Base-by-base conservation (phyloP, 768 basidiomycete genomes). In the Suillus tomentosus region DNA sequence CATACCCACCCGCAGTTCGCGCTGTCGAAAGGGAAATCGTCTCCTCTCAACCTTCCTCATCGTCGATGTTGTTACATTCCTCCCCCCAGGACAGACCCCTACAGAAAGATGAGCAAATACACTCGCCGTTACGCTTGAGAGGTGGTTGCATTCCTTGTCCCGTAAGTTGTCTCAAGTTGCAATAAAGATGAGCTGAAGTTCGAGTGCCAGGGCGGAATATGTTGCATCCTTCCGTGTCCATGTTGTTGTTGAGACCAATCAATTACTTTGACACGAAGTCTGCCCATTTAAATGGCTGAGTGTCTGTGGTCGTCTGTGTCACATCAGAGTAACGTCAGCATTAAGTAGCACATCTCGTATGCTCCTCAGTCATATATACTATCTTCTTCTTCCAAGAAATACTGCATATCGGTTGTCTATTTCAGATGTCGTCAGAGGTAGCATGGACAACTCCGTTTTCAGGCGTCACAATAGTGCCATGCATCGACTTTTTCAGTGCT, bases 191-290 rank as follows among this genome's bases (percentile, higher is more conserved):
- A 27, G 9, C 45, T 48, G 50, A 63, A 69, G 15, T 65, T 40
- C 36, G 7, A 48, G 13, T 8, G 22, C 1, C 55, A 71, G 77
- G 70, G 76, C 7, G 78, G 79, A 39, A 77, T 68, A 47, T 79
- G 78, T 53, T 80, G 62, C 56, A 72, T 76, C 57, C 75, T 79
- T 60, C 79, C 78, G 7, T 61, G 73, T n/a, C 78, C 77, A 14
- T 79, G 39, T 53, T 58, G 39, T 27, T 58, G 57, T 15, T 54
- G 53, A 51, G 27, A 27, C 5, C n/a, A 19, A 34, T 34, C 3
- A n/a, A 34, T 34, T n/a, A 34, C 9, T 2, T 34, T 53, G 27
- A 53, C 5, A 2, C 2, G 17, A 10, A 34, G 31, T 54, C 17
- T 31, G 7, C 9, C 10, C 24, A 19, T 43, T 13, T n/a, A 27